phyloP scores from a whole-genome alignment of 176 grass and related monocot genomes.

The Saccharum spontaneum region DNA sequence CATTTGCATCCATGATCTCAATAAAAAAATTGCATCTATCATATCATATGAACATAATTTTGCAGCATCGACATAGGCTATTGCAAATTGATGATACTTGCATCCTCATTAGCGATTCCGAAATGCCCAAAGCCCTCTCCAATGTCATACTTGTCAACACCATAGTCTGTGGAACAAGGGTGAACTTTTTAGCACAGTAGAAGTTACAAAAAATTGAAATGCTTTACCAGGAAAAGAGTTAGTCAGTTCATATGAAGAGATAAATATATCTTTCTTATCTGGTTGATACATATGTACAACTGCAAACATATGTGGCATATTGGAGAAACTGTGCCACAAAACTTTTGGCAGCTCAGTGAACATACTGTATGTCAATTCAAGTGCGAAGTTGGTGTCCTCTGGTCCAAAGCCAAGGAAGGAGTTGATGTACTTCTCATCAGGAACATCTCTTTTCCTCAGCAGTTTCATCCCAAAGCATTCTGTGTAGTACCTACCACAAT shows the following conservation, averaged over 20 bases:
- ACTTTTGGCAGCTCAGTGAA: background rate
- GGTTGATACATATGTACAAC: background rate
- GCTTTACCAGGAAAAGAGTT: background rate
- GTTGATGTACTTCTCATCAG: constrained; percentile 93
- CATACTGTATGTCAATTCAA: constrained; percentile 90
- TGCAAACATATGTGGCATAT: constrained; percentile 7
- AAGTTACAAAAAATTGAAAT: background rate
- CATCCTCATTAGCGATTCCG: constrained; percentile 87
- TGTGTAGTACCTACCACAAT: constrained; percentile 72
- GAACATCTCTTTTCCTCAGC: constrained; percentile 87
- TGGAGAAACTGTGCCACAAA: background rate
- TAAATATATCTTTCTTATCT: background rate
- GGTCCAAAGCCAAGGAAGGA: constrained; percentile 95
- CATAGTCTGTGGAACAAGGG: constrained; percentile 65
- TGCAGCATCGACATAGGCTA: background rate
- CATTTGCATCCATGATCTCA: constrained; percentile 26
- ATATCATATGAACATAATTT: constrained; percentile 8
- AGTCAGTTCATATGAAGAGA: background rate
- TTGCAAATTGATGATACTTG: constrained; percentile 32
- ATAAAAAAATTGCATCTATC: constrained; percentile 1
- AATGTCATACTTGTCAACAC: constrained; percentile 93
- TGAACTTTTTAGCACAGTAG: constrained; percentile 15
- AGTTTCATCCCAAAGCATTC: constrained; percentile 94
- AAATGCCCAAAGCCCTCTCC: constrained; percentile 96
- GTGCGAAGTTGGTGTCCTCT: constrained; percentile 85